Base-by-base conservation (phyloP, 495 filamentous ascomycete genomes). In the Aspergillus mulundensis region DNA sequence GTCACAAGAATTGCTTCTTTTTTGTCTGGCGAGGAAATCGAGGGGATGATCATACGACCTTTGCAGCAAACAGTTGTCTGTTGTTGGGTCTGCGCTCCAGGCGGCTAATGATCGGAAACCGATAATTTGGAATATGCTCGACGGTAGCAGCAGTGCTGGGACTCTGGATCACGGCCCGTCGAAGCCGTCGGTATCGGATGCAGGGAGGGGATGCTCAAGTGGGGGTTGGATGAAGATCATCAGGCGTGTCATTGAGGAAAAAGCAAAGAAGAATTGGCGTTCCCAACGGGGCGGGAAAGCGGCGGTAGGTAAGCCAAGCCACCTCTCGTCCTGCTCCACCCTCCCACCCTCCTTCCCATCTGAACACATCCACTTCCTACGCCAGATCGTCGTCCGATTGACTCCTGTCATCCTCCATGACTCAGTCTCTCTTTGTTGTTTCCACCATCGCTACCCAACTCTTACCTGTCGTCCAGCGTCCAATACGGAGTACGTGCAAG, bases 391-490 rank as follows among this genome's bases (percentile, higher is more conserved):
- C 25, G 24, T 36, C 11, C 46, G 16, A 49, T 16, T 14, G 38
- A 18, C 15, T 19, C 18, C 25, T 10, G 10, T 34, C n/a, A 30
- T n/a, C 5, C 28, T 41, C 36, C 21, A n/a, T 51, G 36, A 24
- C 1, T 51, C 34, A 28, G 16, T 20, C 24, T 49, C n/a, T n/a
- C 25, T 12, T 12, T n/a, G 25, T 12, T 10, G 30, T 49, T 32
- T 20, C n/a, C 24, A 34, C 18, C 14, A 42, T 53, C 38, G 50
- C 50, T 55, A 52, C 57, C 57, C 57, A 60, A 60, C 24, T 34
- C 20, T n/a, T 20, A 47, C 25, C 23, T 16, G 32, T 25, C 11
- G 25, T 40, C 42, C 30, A 32, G 12, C 43, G 28, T 46, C 21
- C 42, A 7, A 45, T 54, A 45, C 51, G 34, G 45, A 28, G n/a